Conservation (phyloP, 192 early-diverging fungal species). For the Backusella westeae region DNA sequence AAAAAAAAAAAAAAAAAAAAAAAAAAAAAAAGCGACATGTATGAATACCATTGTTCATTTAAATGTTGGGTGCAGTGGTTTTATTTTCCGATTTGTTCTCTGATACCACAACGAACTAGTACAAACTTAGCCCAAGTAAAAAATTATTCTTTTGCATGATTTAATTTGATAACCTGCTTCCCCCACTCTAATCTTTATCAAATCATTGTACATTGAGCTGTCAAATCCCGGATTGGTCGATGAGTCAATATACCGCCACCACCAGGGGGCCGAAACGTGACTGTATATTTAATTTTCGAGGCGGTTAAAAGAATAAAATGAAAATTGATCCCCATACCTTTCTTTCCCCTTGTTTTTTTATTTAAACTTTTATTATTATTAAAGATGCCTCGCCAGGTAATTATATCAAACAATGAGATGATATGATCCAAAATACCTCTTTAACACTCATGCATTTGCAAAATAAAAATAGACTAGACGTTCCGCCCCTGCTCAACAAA, state of each 20-base stretch:
- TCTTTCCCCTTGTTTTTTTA: slow-evolving; percentile 15
- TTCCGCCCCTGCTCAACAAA: slow-evolving; percentile 49
- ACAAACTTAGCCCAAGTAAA: neutral
- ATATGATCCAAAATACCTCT: neutral
- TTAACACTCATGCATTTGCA: neutral
- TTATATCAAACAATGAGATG: neutral
- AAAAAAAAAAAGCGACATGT: too few relatives aligned
- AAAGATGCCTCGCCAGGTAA: slow-evolving; percentile 32
- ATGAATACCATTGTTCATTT: neutral
- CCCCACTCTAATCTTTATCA: neutral
- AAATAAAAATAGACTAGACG: slow-evolving; percentile 34
- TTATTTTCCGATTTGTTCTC: neutral
- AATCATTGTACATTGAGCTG: neutral
- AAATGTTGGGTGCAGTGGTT: neutral
- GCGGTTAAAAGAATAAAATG: neutral
- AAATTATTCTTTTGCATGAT: neutral
- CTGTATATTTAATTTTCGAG: neutral
- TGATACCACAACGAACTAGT: neutral
- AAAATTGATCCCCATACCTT: neutral
- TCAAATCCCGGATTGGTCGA: neutral
- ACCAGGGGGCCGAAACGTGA: neutral
- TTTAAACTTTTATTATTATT: slow-evolving; percentile 9
- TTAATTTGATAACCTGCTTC: neutral
- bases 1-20: too few relatives aligned
- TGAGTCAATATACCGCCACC: neutral